These are phyloP conservation scores for Tetrahymena malaccensis DNA, from an alignment of 73 alveolate species.

Conservation along the genomic window DNA sequence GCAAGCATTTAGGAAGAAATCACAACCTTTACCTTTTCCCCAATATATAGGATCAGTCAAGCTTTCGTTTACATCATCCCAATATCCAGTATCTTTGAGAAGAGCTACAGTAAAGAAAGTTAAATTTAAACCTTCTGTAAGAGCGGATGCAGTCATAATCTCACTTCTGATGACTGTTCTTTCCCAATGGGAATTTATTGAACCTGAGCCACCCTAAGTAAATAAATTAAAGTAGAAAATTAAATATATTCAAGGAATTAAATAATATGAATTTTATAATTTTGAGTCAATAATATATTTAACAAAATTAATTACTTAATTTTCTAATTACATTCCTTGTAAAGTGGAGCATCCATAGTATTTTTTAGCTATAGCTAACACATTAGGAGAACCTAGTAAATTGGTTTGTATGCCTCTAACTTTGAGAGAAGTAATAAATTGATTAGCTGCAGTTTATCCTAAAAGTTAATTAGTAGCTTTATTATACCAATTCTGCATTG, in stretches of 20 bases:
- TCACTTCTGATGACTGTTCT: not conserved
- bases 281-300: not conserved
- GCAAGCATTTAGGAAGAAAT: not conserved
- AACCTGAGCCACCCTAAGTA: not conserved
- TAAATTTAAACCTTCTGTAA: not conserved
- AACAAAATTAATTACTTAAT: not conserved
- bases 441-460: not conserved
- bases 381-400: not conserved
- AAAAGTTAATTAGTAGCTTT: not conserved
- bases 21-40: not conserved
- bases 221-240: not conserved
- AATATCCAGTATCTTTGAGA: not conserved
- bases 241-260: not conserved
- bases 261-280: not conserved
- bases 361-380: not conserved
- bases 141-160: not conserved
- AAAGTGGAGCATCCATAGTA: not conserved
- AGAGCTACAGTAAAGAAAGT: not conserved
- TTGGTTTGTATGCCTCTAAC: not conserved
- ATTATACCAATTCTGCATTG: not conserved
- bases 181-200: not conserved
- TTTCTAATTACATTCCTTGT: not conserved
- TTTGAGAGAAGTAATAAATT: not conserved
- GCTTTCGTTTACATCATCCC: not conserved
- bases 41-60: not conserved